A percentile compares a stretch with the other conserved stretches of the same genome.
These are phyloP conservation scores for Apiotrichum gracile DNA, from an alignment of 1,284 basidiomycete species.

Conservation along the genomic window DNA sequence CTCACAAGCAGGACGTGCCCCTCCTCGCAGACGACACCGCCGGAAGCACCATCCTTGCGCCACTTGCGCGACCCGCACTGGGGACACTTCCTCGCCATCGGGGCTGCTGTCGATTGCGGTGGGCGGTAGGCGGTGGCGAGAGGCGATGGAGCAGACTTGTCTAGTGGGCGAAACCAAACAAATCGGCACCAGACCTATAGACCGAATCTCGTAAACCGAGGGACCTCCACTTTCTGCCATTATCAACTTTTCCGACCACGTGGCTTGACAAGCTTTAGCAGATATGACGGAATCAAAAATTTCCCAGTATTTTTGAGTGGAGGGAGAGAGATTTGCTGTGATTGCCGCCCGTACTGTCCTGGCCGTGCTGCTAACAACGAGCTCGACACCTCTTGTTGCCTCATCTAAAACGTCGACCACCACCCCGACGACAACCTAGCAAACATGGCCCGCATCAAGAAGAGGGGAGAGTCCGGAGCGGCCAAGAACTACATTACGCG, in stretches of 20 bases:
- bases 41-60: conserved; percentile 38
- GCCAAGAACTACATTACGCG: conserved; percentile 94
- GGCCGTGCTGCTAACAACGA: too few relatives aligned
- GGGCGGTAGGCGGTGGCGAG: too few relatives aligned
- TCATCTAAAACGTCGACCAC: neutral
- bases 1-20: conserved; percentile 44
- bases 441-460: conserved; percentile 78
- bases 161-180: too few relatives aligned
- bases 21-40: conserved; percentile 43
- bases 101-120: neutral
- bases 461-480: conserved; percentile 85
- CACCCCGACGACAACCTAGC: neutral
- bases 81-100: conserved; percentile 39
- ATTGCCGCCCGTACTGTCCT: too few relatives aligned
- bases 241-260: too few relatives aligned
- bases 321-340: too few relatives aligned
- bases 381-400: neutral
- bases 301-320: too few relatives aligned
- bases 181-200: too few relatives aligned
- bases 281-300: too few relatives aligned
- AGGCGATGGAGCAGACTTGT: neutral
- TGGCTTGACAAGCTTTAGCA: too few relatives aligned
- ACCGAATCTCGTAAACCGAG: too few relatives aligned
- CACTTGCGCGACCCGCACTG: conserved; percentile 42
- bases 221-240: too few relatives aligned